Evolutionary conservation across 148 eudicot species (phyloP).

Genomic region (Arctostaphylos glauca): DNA sequence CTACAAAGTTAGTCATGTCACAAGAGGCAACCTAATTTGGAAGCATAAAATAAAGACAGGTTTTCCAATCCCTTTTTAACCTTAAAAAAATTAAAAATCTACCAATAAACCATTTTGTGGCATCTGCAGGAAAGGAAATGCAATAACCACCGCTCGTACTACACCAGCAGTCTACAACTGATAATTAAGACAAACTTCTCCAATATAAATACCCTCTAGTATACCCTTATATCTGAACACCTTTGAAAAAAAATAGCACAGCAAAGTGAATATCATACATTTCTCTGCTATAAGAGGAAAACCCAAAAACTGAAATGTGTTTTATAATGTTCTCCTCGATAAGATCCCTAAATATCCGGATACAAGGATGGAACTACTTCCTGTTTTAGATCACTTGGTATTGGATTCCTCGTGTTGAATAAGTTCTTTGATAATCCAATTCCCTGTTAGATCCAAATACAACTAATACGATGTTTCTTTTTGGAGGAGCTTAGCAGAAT

Average conservation of each 20-base stretch:
- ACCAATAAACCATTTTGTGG: too few species aligned
- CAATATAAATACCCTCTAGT: not conserved
- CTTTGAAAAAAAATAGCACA: not conserved
- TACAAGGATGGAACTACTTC: not conserved
- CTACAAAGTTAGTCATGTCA: too few species aligned
- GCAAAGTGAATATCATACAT: not conserved
- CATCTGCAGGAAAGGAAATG: not conserved
- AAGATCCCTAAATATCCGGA: not conserved
- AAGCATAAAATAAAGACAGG: not conserved
- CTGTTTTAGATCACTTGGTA: not conserved
- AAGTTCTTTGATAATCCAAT: not conserved
- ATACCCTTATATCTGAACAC: not conserved
- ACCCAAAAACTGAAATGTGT: not conserved
- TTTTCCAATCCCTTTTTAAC: not conserved
- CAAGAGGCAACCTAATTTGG: not conserved
- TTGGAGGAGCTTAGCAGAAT: not conserved
- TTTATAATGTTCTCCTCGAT: not conserved
- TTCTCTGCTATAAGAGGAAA: not conserved
- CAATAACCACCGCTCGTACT: not conserved
- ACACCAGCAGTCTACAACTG: not conserved
- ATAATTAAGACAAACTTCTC: not conserved
- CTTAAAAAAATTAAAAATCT: not conserved
- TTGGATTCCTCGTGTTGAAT: not conserved
- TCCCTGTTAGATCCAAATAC: not conserved
- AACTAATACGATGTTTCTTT: not conserved